These are phyloP conservation scores for Mortierella sp. DNA, from an alignment of 371 early-diverging fungal genomes.

Conservation along the genomic window DNA sequence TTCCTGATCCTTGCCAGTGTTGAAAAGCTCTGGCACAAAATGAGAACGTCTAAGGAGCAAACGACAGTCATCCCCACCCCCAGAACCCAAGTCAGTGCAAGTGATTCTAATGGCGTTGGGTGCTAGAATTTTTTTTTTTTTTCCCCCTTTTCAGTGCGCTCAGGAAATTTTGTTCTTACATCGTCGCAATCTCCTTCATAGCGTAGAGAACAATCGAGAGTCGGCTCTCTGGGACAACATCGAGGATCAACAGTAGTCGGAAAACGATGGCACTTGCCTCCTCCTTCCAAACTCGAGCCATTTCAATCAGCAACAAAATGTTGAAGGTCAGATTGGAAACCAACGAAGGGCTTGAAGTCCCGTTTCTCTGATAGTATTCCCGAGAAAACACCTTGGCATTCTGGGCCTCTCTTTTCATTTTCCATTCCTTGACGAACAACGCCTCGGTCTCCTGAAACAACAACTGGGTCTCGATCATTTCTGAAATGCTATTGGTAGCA, in stretches of 20 bases:
- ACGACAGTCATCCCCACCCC: no score
- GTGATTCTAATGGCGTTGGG: no score
- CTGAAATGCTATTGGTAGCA: slow-evolving; percentile 14
- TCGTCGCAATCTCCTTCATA: slow-evolving; percentile 29
- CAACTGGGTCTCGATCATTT: neutral
- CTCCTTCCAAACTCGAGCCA: slow-evolving; percentile 19
- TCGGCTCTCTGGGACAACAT: slow-evolving; percentile 27
- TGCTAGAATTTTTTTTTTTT: no score
- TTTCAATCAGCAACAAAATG: slow-evolving; percentile 24
- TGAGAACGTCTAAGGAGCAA: slow-evolving; percentile 12
- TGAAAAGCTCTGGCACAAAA: slow-evolving; percentile 24
- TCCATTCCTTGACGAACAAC: neutral
- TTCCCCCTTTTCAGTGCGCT: no score
- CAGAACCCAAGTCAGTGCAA: no score
- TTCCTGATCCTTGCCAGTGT: neutral
- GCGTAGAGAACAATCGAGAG: slow-evolving; percentile 15
- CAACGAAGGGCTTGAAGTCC: neutral
- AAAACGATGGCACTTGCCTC: slow-evolving; percentile 21
- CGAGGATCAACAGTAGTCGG: slow-evolving; percentile 16
- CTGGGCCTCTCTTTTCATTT: no score
- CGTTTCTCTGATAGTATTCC: neutral
- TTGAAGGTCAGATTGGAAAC: slow-evolving; percentile 36
- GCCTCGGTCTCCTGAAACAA: neutral
- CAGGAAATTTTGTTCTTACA: slow-evolving; percentile 12
- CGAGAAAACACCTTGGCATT: no score